Base-by-base conservation (phyloP, 2,329 filamentous ascomycete species). In the Pseudocercospora macadamiae region DNA sequence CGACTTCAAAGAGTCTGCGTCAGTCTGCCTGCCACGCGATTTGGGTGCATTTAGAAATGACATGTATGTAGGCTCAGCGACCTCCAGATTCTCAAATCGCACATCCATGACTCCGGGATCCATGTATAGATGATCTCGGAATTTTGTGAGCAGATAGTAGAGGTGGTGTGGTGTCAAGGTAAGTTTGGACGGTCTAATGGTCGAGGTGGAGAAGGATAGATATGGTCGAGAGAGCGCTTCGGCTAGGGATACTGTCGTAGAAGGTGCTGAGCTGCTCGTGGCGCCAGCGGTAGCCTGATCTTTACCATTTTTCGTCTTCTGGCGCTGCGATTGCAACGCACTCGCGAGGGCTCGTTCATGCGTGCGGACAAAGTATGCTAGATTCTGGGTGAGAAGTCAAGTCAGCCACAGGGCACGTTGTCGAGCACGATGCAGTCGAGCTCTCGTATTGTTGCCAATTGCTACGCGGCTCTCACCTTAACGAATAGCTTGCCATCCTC, bases 281-380 rank as follows among this genome's bases (percentile, higher is more conserved):
- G 77, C 73, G 30, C 73, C 71, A 14, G 73, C 70, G 59, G 66
- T 60, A 71, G 73, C 58, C 56, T 66, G 64, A 3, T 64, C 62
- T 48, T 65, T 66, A 59, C 66, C 68, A 86, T 93, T 86, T 69
- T 88, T 89, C 37, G 82, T 79, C 63, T 85, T 83, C 70, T 90
- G 88, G 69, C 90, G 86, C 74, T 89, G 88, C 68, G 96, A 83
- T 76, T 97, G 93, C 63, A 97, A 82, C 69, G 93, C 93, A 80
- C 97, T 97, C 73, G 95, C 95, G 64, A 99, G 85, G 34, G 93
- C 93, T 79, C 96, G 96, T 78, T 99, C 95, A 80, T 99, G 92
- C 56, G 92, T 96, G 64, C 93, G 91, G 77, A 99, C 92, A 78
- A 96, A 97, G 78, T 89, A 89, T 73, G 93, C 93, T 74, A 99